A percentile compares a stretch with the other conserved stretches of the same genome.
Evolutionary conservation across 169 alveolate species (phyloP).

Genomic region (Plasmodium malariae): DNA sequence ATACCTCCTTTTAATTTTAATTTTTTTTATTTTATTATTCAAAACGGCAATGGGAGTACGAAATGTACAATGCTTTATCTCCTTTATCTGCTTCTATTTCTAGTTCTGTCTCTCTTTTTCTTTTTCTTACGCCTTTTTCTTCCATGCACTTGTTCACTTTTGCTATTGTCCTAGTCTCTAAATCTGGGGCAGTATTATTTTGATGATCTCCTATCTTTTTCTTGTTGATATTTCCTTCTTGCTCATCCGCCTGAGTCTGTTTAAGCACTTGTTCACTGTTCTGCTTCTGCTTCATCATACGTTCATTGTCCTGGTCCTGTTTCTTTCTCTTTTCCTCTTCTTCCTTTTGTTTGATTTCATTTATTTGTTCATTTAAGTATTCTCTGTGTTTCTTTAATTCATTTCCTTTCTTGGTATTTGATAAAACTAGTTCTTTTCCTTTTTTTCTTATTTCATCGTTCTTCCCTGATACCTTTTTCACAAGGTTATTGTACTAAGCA

Average conservation of each 20-base stretch:
- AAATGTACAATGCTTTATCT: no score
- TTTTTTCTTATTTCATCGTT: slow-evolving; percentile 19
- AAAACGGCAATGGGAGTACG: not conserved
- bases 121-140: slow-evolving; percentile 16
- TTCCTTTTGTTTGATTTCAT: slow-evolving; percentile 23
- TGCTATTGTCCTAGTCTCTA: slow-evolving; percentile 18
- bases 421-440: slow-evolving; percentile 13
- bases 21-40: not conserved
- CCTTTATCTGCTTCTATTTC: no score
- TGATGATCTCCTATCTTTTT: not conserved
- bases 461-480: slow-evolving; percentile 7
- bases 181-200: not conserved
- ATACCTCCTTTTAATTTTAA: not conserved
- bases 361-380: slow-evolving; percentile 14
- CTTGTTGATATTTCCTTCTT: not conserved
- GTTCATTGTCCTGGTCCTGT: not conserved
- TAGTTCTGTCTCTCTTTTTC: not conserved
- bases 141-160: slow-evolving; percentile 16
- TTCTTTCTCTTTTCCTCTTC: not conserved
- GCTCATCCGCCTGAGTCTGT: not conserved
- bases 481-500: slow-evolving; percentile 25
- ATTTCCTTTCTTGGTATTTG: not conserved
- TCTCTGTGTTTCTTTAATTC: slow-evolving; percentile 45
- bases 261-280: not conserved
- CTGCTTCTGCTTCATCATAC: not conserved